Evolutionary conservation across 306 rosid species (phyloP).

Genomic region (Mimosa bimucronata): DNA sequence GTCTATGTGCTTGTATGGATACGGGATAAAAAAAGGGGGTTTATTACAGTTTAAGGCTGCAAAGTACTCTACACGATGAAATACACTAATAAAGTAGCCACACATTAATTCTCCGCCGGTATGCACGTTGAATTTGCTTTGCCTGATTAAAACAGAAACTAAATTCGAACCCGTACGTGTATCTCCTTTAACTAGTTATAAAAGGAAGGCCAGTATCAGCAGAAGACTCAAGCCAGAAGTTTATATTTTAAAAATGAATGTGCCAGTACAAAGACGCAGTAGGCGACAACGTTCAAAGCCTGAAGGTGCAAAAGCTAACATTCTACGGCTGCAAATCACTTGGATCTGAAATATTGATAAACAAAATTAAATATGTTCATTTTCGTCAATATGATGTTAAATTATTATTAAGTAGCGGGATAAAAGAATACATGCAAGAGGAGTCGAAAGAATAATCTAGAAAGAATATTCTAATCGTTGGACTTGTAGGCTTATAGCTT

Average conservation of each 20-base stretch:
- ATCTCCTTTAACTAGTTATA: not conserved
- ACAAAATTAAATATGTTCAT: not conserved
- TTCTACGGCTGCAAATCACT: not conserved
- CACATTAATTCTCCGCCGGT: not conserved
- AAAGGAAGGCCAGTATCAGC: not conserved
- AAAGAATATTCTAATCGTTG: not conserved
- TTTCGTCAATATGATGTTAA: not conserved
- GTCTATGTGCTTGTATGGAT: not conserved
- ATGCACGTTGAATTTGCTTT: not conserved
- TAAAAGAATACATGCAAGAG: not conserved
- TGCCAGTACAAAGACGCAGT: not conserved
- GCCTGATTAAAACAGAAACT: not conserved
- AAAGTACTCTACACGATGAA: not conserved
- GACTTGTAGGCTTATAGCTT: not conserved
- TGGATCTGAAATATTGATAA: slow-evolving; percentile 4
- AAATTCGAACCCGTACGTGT: not conserved
- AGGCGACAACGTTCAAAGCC: not conserved
- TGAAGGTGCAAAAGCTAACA: not conserved
- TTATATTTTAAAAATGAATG: not conserved
- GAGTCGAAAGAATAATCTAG: not conserved
- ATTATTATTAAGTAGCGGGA: not conserved
- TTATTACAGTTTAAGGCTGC: not conserved
- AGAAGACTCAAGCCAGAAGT: not conserved
- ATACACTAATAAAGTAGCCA: not conserved
- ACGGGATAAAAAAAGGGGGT: not conserved